Base-by-base conservation (phyloP, 2,329 filamentous ascomycete genomes). In the Scedosporium aurantiacum region DNA sequence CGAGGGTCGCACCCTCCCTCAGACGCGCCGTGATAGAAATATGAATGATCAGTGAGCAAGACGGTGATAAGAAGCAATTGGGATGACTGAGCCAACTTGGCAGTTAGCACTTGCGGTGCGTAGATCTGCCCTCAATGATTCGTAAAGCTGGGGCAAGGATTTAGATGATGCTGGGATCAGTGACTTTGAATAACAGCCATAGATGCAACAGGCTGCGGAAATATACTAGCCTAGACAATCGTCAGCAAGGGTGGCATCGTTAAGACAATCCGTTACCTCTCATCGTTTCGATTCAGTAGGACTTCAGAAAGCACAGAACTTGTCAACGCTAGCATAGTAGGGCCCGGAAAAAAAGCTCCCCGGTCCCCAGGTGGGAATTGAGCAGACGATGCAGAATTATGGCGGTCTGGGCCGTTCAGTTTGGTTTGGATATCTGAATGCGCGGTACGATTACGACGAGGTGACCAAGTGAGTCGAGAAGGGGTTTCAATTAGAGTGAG, bases 391-490 rank as follows among this genome's bases (percentile, higher is more conserved):
- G 28, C 32, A 12, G 32, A 8, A 10, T 37, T 37, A 37, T 12
- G 32, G 32, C 32, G 32, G 6, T 37, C 8, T 37, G 43, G 43
- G 1, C 43, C 6, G 21, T 47, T 23, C 43, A 47, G 43, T n/a
- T 47, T n/a, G 16, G 8, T 37, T 37, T 37, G 6, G 32, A 14
- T 37, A 37, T 37, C 41, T 32, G 43, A 14, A 21, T 37, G 16
- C 43, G 58, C 58, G 58, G 43, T 50, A 60, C 43, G 28, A 60
- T 60, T 60, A 60, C 58, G 41, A 43, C 58, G 58, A 50, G 25
- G 58, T 25, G 43, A 27, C 12, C 23, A 54, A 27, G 21, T 23
- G 21, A 27, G 50, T 54, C 50, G 43, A 21, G 25, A 60, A 41
- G 55, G 1, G 32, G 12, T 52, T 28, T 60, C 43, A 60, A 43